Base-by-base conservation (phyloP, 2,329 filamentous ascomycete genomes). In the Fusarium siculi region DNA sequence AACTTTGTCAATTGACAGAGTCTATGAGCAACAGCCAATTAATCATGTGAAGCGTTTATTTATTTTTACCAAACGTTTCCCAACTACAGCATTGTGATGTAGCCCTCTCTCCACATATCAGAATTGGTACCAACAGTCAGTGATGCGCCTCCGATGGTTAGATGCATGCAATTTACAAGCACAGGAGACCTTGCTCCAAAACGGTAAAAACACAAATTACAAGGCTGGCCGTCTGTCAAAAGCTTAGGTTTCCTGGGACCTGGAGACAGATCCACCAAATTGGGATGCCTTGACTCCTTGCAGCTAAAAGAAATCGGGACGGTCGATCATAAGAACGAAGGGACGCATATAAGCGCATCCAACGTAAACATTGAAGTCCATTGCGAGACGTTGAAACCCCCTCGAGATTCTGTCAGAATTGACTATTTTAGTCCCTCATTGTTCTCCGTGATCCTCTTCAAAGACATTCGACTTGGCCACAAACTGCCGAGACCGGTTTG, bases 181-280 rank as follows among this genome's bases (percentile, higher is more conserved):
- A 70, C 43, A 44, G 49, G 39, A 73, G 43, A 59, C 55, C 70
- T 59, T 67, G 56, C 21, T 72, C 70, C 57, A 67, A 73, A 73
- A 71, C 49, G 70, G 28, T 11, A 30, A 30, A 30, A 30, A 30
- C 28, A 30, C 28, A 30, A 30, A 30, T 63, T 66, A 68, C 71
- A 74, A 74, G 66, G 62, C 69, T 68, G 68, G 69, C 40, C 47
- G 55, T 65, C 65, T 73, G 56, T 61, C 65, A 69, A 67, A 70
- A 62, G 66, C 70, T 69, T 69, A 69, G 66, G 65, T 65, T 69
- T 56, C 14, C 47, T 73, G 49, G 70, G 53, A 57, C 70, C 66
- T 67, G 70, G 70, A 70, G 61, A 43, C 65, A 73, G 70, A 71
- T 73, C 70, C 70, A 73, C 70, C 56, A 67, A 49, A 73, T 53